Evolutionary conservation across 768 basidiomycete species (phyloP).

Genomic region (Pleurotus citrinopileatus): DNA sequence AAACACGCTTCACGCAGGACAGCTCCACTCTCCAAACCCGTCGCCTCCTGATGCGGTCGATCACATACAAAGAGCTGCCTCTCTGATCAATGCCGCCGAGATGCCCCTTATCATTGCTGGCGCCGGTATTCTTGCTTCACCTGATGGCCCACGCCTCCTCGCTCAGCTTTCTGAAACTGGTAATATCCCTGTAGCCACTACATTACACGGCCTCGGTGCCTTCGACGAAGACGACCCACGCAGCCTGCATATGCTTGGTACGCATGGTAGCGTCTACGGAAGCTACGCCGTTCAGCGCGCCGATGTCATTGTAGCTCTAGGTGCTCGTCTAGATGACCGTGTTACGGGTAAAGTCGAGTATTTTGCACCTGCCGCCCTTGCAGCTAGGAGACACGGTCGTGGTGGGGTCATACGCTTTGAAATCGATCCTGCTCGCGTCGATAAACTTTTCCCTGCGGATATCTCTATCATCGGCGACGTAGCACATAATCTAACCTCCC

Average conservation of each 20-base stretch:
- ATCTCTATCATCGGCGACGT: constrained; percentile 96
- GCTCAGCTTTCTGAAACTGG: constrained; percentile 74
- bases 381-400: constrained; percentile 78
- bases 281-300: constrained; percentile 97
- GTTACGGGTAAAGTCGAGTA: constrained; percentile 87
- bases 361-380: constrained; percentile 88
- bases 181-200: constrained; percentile 98
- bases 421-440: constrained; percentile 97
- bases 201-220: constrained; percentile 91
- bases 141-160: constrained; percentile 79
- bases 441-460: constrained; percentile 94
- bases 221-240: constrained; percentile 88
- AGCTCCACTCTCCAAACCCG: constrained; percentile 58
- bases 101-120: constrained; percentile 93
- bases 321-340: constrained; percentile 96
- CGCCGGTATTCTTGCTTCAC: constrained; percentile 81
- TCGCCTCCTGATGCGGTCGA: constrained; percentile 58
- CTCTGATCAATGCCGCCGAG: constrained; percentile 88
- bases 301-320: constrained; percentile 96
- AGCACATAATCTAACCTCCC: constrained; percentile 69
- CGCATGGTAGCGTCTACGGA: constrained; percentile 97
- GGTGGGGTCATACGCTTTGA: constrained; percentile 99
- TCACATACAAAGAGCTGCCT: constrained; percentile 79
- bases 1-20: constrained; percentile 60
- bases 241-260: constrained; percentile 96